Evolutionary conservation across 257 asterid genomes (phyloP).

Genomic region (Handroanthus guayacan): DNA sequence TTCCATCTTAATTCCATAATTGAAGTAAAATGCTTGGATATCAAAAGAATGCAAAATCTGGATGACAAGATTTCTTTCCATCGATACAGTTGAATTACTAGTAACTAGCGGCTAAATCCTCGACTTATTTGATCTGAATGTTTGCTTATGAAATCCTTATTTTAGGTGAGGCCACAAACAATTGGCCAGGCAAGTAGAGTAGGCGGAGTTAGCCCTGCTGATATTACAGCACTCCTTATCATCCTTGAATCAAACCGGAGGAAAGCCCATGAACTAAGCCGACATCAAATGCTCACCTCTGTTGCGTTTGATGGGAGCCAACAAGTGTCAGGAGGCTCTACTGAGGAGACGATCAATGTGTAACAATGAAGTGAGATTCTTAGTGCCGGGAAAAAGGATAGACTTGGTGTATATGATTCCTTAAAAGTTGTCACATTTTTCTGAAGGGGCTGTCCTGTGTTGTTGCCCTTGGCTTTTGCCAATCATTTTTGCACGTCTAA

Average conservation of each 20-base stretch:
- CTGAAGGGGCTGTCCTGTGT: no score
- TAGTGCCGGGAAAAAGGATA: no score
- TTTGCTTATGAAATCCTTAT: neutral
- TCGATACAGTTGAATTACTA: neutral
- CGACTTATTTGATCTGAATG: neutral
- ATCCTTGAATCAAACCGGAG: slow-evolving; percentile 87
- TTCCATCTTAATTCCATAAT: no score
- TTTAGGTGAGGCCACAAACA: slow-evolving; percentile 94
- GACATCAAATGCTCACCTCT: slow-evolving; percentile 44
- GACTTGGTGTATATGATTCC: no score
- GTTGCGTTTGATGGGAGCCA: slow-evolving; percentile 37
- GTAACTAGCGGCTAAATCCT: neutral
- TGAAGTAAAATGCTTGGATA: no score
- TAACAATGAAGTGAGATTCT: neutral
- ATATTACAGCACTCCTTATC: slow-evolving; percentile 92
- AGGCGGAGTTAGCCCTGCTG: slow-evolving; percentile 99
- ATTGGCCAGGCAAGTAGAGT: slow-evolving; percentile 98
- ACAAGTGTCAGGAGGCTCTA: slow-evolving; percentile 41
- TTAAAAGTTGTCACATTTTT: no score
- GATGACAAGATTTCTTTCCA: neutral
- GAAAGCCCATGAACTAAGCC: slow-evolving; percentile 59
- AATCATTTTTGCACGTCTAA: neutral
- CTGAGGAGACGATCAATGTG: slow-evolving; percentile 38
- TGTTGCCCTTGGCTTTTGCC: no score
- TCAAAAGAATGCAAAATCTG: neutral